These are phyloP conservation scores for Houttuynia cordata DNA, from an alignment of 164 flowering plant genomes.

Conservation along the genomic window DNA sequence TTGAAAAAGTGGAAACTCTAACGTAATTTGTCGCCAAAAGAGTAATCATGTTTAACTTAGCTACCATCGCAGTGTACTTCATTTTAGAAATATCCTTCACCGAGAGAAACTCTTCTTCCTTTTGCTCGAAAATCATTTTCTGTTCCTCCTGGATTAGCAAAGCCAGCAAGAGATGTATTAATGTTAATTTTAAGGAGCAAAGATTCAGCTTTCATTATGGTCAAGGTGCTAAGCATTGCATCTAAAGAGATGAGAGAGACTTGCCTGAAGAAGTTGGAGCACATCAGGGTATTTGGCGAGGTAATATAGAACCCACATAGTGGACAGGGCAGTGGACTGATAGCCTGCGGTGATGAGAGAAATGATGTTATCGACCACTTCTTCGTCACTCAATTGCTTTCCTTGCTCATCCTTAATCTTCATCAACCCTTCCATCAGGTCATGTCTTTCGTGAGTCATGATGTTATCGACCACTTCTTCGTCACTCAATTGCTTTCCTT, in stretches of 20 bases:
- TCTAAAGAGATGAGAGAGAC: too few relatives aligned
- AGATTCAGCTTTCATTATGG: not conserved
- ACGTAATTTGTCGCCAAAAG: not conserved
- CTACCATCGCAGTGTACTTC: constrained; percentile 38
- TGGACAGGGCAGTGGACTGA: constrained; percentile 29
- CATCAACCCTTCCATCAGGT: constrained; percentile 48
- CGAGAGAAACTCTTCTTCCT: constrained; percentile 26
- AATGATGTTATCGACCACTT: constrained; percentile 46
- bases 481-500: constrained; percentile 32
- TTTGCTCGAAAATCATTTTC: constrained; percentile 13
- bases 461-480: constrained; percentile 51
- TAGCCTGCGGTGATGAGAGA: constrained; percentile 38
- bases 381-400: constrained; percentile 26
- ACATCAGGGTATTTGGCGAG: constrained; percentile 43
- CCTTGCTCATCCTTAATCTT: constrained; percentile 36
- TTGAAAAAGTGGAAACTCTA: not conserved
- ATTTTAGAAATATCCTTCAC: constrained; percentile 23
- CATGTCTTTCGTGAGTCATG: constrained; percentile 20
- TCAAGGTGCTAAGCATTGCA: not conserved
- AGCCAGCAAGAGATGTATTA: not conserved
- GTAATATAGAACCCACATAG: constrained; percentile 42
- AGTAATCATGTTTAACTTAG: not conserved
- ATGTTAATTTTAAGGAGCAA: not conserved
- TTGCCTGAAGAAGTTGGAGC: constrained; percentile 33
- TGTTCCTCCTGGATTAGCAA: constrained; percentile 34